Evolutionary conservation across 1,284 basidiomycete genomes (phyloP), one percentile per base, ranked within the genome.

Genomic region (Trichosporon ovoides): DNA sequence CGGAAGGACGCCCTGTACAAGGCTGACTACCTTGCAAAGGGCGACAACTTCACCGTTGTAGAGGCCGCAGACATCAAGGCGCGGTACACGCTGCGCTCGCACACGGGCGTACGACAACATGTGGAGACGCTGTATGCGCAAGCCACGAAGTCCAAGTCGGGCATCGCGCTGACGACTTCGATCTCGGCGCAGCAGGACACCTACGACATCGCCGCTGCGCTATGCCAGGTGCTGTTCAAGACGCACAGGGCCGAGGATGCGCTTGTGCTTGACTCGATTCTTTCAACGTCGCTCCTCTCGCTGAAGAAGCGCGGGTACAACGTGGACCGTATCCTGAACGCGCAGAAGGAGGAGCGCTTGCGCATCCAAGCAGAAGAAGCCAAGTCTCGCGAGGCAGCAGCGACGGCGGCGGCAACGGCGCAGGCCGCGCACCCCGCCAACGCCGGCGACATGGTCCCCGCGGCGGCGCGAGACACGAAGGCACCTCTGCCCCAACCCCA

Each of bases 251-350:
- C 85, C 9, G 89, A 91, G 66, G 92, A 96, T 69, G 84, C 87
- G 0, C 78, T 98, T 9, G 75, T 98, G 13, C 88, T 96, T 68
- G 53, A 56, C 56, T 74, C 69, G 0, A 90, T 98, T 49, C 82
- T 98, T 12, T 91, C 90, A 0, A 96, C 93, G 0, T 89, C 94
- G 59, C 79, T 98, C 48, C 83, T 85, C 62, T 86, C 89, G 2
- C 79, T 98, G 56, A 88, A 87, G 72, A 81, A 93, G 56, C 82
- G 94, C 61, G 74, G 74, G 3, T 74, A 68, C 69, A 74, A 76
- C 43, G 93, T 97, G 53, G 93, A 97, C 72, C 84, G 94, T 53
- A 95, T 98, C 58, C 79, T 97, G 53, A 86, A 87, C 61, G 87
- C 91, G 66, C 89, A 94, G 67, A 83, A 85, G 67, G 86, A 86